Evolutionary conservation across 2,329 filamentous ascomycete genomes (phyloP).

Genomic region (Fusarium drepaniforme): DNA sequence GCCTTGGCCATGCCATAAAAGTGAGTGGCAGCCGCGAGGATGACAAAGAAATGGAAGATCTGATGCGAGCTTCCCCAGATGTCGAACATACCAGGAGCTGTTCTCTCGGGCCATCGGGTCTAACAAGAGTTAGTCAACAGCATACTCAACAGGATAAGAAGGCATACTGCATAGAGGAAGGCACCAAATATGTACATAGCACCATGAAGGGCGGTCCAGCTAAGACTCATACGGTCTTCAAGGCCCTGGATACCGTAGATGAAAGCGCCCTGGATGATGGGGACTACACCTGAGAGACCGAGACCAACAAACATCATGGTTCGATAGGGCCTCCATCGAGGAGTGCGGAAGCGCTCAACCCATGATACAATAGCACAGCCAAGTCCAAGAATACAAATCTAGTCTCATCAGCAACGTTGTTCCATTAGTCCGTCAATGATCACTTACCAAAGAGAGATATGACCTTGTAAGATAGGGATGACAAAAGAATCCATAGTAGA

Average conservation of each 20-base stretch:
- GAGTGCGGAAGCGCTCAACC: conserved; percentile 85
- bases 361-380: conserved; percentile 83
- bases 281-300: conserved; percentile 85
- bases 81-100: conserved; percentile 83
- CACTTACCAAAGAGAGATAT: conserved; percentile 81
- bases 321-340: conserved; percentile 85
- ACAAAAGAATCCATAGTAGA: conserved; percentile 90
- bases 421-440: neutral
- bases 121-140: conserved; percentile 46
- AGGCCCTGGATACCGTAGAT: conserved; percentile 77
- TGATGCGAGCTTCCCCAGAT: conserved; percentile 96
- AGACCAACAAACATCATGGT: conserved; percentile 91
- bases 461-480: conserved; percentile 71
- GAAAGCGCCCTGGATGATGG: conserved; percentile 80
- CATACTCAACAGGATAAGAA: neutral
- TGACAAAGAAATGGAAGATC: conserved; percentile 92
- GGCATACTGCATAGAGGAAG: conserved; percentile 82
- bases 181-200: conserved; percentile 88
- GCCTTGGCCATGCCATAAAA: conserved; percentile 84
- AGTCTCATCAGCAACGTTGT: conserved; percentile 26
- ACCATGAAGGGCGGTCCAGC: conserved; percentile 85
- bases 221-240: conserved; percentile 80
- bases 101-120: conserved; percentile 86
- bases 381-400: conserved; percentile 85
- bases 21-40: conserved; percentile 85